Base-by-base conservation (phyloP, 1,139 yeast genomes). In the Geotrichum fermentans region DNA sequence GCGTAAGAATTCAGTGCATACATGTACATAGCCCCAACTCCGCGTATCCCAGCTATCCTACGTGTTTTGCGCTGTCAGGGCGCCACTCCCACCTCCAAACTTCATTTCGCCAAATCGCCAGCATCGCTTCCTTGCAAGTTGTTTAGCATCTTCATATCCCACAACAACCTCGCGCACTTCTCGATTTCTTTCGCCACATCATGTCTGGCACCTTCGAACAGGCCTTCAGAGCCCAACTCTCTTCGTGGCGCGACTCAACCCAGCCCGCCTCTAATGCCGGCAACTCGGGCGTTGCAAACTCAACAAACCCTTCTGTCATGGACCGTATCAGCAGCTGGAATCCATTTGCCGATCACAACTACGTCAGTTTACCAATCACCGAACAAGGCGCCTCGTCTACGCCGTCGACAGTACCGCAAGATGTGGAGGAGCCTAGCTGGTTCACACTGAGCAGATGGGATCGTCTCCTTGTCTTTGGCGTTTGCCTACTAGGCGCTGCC, bases 391-490 rank as follows among this genome's bases (percentile, higher is more conserved):
- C 74, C 5, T 71, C 68, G n/a, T 61, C 66, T 13, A 67, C 68
- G 10, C 57, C 62, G 2, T 56, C 62, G 32, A 14, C 40, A 21
- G 6, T 47, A n/a, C 40, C 43, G 3, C 28, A 22, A 7, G 47
- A 28, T 10, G 58, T 58, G 3, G 76, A 75, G 52, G 87, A 81
- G 59, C 88, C 82, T 1, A 60, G 71, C 7, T 78, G 82, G 82
- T 78, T 77, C 57, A 68, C 68, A 55, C 68, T 90, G 50, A 78
- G 92, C 6, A 71, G 95, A 52, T 78, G 92, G 62, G 98, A 92
- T 62, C 73, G 95, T 52, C 69, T 90, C 47, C 67, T 88, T 20
- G 83, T 94, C 4, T 92, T 92, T 61, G 76, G 80, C 11, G 79
- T 85, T 54, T 87, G 95, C 60, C 71, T 92, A 14, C 73, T 78